These are phyloP conservation scores for Candida sp. DNA, from an alignment of 1,139 yeast genomes.

Conservation along the genomic window DNA sequence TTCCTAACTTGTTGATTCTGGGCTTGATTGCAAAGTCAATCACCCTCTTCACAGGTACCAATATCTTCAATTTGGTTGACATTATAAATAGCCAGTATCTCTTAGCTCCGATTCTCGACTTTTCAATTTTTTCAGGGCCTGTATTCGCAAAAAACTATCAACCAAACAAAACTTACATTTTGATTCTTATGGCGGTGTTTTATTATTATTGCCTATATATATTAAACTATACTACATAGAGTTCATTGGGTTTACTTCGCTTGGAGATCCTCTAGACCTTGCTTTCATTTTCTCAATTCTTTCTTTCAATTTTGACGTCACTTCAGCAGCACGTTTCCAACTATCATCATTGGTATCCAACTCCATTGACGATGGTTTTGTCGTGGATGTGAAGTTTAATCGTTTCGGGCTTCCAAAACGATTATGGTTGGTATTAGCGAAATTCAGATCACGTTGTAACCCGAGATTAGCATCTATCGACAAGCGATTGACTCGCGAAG, in stretches of 20 bases:
- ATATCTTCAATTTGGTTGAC: constrained; percentile 62
- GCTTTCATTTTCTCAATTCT: constrained; percentile 90
- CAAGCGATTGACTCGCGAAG: constrained; percentile 41
- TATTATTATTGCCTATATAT: not conserved
- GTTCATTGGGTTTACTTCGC: not conserved
- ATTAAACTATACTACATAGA: not conserved
- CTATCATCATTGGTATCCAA: constrained; percentile 59
- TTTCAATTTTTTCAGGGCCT: not conserved
- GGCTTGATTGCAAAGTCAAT: constrained; percentile 94
- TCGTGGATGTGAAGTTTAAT: constrained; percentile 5
- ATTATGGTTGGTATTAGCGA: constrained; percentile 9
- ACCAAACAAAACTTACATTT: not conserved
- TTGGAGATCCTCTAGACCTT: constrained; percentile 30
- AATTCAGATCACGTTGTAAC: constrained; percentile 1
- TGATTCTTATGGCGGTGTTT: not conserved
- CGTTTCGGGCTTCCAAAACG: constrained; percentile 18
- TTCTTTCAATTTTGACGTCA: constrained; percentile 79
- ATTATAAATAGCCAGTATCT: constrained; percentile 11
- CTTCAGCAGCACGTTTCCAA: constrained; percentile 90
- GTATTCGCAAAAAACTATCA: not conserved
- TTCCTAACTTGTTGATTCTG: constrained; percentile 80
- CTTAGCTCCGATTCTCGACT: not conserved
- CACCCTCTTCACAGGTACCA: constrained; percentile 94
- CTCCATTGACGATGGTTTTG: constrained; percentile 12
- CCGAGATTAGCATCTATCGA: constrained; percentile 34